phyloP scores from a whole-genome alignment of 2,329 filamentous ascomycete species.

The Ilyonectria robusta region DNA sequence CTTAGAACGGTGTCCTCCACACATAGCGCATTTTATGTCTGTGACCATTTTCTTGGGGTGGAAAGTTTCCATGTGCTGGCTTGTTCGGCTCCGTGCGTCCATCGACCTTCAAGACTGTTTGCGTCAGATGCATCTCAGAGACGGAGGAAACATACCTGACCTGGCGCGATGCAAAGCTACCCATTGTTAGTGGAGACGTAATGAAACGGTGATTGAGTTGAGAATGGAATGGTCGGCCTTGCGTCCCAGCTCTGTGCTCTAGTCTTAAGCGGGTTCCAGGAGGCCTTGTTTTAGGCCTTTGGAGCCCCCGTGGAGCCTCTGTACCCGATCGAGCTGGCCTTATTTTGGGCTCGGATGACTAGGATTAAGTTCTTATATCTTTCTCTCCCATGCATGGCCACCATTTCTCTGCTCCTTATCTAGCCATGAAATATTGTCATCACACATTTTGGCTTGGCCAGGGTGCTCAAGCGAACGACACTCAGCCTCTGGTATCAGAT shows the following conservation, averaged over 20 bases:
- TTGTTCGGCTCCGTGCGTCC: no score
- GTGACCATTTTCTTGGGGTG: no score
- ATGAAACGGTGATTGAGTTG: not conserved
- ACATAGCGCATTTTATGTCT: no score
- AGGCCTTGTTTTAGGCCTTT: not conserved
- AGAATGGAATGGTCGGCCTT: not conserved
- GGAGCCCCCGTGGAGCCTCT: not conserved
- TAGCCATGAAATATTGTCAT: no score
- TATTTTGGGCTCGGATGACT: not conserved
- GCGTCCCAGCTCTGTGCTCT: not conserved
- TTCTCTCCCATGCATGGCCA: not conserved
- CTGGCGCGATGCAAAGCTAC: not conserved
- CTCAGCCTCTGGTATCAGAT: no score
- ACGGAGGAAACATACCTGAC: not conserved
- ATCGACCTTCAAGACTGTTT: no score
- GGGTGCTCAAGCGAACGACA: no score
- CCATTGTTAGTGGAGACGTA: not conserved
- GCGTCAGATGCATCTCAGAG: no score
- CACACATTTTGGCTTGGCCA: no score
- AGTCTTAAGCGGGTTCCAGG: not conserved
- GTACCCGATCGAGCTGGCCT: not conserved
- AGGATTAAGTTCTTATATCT: not conserved
- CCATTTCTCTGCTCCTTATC: not conserved
- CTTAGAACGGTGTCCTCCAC: no score
- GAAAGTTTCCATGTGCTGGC: no score